Evolutionary conservation across 2,329 filamentous ascomycete species (phyloP).

Genomic region (Penicillium italicum): DNA sequence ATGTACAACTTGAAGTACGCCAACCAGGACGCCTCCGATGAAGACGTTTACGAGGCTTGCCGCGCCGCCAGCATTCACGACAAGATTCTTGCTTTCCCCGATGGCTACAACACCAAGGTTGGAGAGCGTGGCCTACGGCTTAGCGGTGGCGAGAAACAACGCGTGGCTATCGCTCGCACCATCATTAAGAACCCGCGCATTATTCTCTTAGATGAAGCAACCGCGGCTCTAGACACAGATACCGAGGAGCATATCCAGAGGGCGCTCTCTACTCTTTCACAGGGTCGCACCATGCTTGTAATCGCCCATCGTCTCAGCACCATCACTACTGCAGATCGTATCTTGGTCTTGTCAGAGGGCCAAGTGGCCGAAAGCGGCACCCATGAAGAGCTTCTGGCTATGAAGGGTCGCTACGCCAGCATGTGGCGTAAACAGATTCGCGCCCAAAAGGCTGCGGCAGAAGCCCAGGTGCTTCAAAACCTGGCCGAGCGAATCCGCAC

Average conservation of each 20-base stretch:
- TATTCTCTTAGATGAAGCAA: slow-evolving; percentile 90
- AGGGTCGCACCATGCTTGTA: slow-evolving; percentile 86
- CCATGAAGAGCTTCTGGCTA: slow-evolving; percentile 69
- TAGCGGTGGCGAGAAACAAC: slow-evolving; percentile 88
- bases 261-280: slow-evolving; percentile 74
- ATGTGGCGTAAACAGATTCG: slow-evolving; percentile 91
- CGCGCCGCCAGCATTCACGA: slow-evolving; percentile 87
- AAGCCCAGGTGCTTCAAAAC: slow-evolving; percentile 49
- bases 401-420: slow-evolving; percentile 69
- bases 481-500: slow-evolving; percentile 43
- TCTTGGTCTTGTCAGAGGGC: slow-evolving; percentile 74
- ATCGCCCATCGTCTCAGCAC: slow-evolving; percentile 89
- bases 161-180: slow-evolving; percentile 87
- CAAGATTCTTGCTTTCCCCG: slow-evolving; percentile 82
- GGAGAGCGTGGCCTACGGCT: slow-evolving; percentile 83
- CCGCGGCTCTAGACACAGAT: slow-evolving; percentile 83
- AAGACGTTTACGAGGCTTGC: slow-evolving; percentile 78
- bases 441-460: slow-evolving; percentile 65
- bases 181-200: slow-evolving; percentile 89
- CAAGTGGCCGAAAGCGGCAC: slow-evolving; percentile 73
- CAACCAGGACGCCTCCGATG: slow-evolving; percentile 73
- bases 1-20: slow-evolving; percentile 96
- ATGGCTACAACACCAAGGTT: slow-evolving; percentile 84
- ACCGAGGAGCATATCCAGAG: slow-evolving; percentile 92
- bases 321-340: slow-evolving; percentile 81